Percentiles rank a stretch among this genome's conserved stretches.
phyloP scores from a whole-genome alignment of 2,329 filamentous ascomycete genomes.

The Colletotrichum limetticola region DNA sequence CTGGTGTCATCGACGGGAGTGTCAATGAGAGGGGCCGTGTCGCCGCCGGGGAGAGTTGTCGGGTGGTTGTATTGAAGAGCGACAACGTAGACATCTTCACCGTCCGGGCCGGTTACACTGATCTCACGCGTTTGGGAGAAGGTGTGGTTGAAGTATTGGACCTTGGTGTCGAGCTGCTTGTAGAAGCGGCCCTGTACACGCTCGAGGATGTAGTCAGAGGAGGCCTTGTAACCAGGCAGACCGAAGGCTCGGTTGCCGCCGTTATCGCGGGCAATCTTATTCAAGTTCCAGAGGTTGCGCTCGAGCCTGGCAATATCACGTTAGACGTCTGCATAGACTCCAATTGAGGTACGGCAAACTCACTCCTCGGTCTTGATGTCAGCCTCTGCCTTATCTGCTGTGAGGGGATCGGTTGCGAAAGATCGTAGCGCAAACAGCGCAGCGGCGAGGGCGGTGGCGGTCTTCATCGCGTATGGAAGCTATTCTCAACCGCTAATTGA shows the following conservation, averaged over 20 bases:
- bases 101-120: slow-evolving; percentile 55
- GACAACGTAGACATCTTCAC: slow-evolving; percentile 54
- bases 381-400: slow-evolving; percentile 51
- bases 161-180: slow-evolving; percentile 54
- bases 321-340: background rate
- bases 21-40: slow-evolving; percentile 50
- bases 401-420: slow-evolving; percentile 44
- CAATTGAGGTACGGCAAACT: slow-evolving; percentile 25
- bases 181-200: slow-evolving; percentile 51
- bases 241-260: slow-evolving; percentile 71
- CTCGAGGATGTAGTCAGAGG: slow-evolving; percentile 65
- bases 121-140: slow-evolving; percentile 56
- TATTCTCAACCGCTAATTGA: slow-evolving; percentile 4
- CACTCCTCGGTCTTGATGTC: slow-evolving; percentile 52
- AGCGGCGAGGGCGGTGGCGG: slow-evolving; percentile 30
- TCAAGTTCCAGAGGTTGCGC: slow-evolving; percentile 63
- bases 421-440: slow-evolving; percentile 31
- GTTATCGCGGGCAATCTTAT: slow-evolving; percentile 64
- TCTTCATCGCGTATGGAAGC: slow-evolving; percentile 34
- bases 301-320: slow-evolving; percentile 53
- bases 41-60: slow-evolving; percentile 50
- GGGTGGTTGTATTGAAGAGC: slow-evolving; percentile 58
- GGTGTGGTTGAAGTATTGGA: slow-evolving; percentile 59
- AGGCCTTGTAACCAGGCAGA: slow-evolving; percentile 67
- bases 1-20: slow-evolving; percentile 49